Percentiles rank a stretch among this genome's conserved stretches.
phyloP scores from a whole-genome alignment of 2,329 filamentous ascomycete species.

The Xylariaceae sp. region DNA sequence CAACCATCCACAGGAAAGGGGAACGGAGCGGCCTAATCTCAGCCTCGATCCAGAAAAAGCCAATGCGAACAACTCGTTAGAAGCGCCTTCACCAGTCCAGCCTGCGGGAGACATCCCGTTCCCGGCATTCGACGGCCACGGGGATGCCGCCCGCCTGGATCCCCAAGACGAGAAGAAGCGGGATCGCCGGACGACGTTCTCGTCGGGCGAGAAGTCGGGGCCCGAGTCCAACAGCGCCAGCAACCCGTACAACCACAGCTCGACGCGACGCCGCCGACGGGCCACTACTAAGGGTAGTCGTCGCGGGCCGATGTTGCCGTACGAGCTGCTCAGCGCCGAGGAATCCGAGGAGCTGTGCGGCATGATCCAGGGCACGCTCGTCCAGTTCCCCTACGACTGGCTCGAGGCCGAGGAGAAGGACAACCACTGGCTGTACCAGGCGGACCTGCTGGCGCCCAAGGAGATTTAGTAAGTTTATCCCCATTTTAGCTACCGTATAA shows the following conservation, averaged over 20 bases:
- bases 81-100: conserved; percentile 47
- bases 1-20: conserved; percentile 18
- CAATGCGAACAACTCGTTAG: conserved; percentile 29
- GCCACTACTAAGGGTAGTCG: conserved; percentile 71
- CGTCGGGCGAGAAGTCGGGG: conserved; percentile 52
- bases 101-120: conserved; percentile 49
- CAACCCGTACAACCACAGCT: conserved; percentile 42
- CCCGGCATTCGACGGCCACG: conserved; percentile 48
- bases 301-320: conserved; percentile 63
- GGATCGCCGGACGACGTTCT: conserved; percentile 61
- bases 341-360: conserved; percentile 82
- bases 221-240: conserved; percentile 37
- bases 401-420: conserved; percentile 86
- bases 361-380: conserved; percentile 83
- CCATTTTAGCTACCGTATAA: not conserved
- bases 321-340: conserved; percentile 74
- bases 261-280: conserved; percentile 65
- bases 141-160: conserved; percentile 28
- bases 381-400: conserved; percentile 96
- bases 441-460: conserved; percentile 92
- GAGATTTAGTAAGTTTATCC: conserved; percentile 83
- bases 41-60: conserved; percentile 26
- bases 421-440: conserved; percentile 95
- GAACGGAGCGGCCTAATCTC: conserved; percentile 17
- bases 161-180: conserved; percentile 42